Evolutionary conservation across 441 rosid species (phyloP), one percentile per base, ranked within the genome.

Genomic region (Jatropha podagrica): DNA sequence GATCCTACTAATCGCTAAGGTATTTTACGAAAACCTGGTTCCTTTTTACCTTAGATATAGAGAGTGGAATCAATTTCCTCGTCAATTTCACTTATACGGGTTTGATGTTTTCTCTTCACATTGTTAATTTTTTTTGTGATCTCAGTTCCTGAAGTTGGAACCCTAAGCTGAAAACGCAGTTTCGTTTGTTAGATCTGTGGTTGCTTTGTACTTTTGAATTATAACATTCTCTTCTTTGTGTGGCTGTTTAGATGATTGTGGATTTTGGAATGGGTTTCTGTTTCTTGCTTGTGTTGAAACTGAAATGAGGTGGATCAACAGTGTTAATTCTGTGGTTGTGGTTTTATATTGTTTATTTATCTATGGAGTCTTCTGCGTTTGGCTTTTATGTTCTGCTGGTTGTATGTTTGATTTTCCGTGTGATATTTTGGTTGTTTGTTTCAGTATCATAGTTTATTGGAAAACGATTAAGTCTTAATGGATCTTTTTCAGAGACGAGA

Each of bases 241-340:
- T 20, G 61, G 15, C 20, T 1, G 8, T 37, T 69, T 27, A 46
- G 61, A 32, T 52, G 32, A 37, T 69, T 69, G 48, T 52, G 20
- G 27, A 8, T 37, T 52, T 52, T 52, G 69, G 15, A 69, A 49
- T 68, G 4, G 55, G 3, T 4, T 49, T 51, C 17, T 68, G 23
- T n/a, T 7, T 69, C 18, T 48, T 3, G 9, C 8, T 27, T 69
- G 46, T 52, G 18, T 69, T 48, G 44, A 38, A 18, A 54, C 62
- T 54, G 32, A 10, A 69, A 69, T 69, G 62, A 37, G 73, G 32
- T 69, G 18, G 72, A 69, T 54, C 12, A 12, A 20, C 12, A 11
- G 7, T 60, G 64, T 32, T 60, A 60, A 26, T 11, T 60, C 12
- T 60, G 40, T 60, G 17, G 4, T 11, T 27, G 6, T 60, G 40